Evolutionary conservation across 1,284 basidiomycete genomes (phyloP).

Genomic region (Chondrostereum purpureum): DNA sequence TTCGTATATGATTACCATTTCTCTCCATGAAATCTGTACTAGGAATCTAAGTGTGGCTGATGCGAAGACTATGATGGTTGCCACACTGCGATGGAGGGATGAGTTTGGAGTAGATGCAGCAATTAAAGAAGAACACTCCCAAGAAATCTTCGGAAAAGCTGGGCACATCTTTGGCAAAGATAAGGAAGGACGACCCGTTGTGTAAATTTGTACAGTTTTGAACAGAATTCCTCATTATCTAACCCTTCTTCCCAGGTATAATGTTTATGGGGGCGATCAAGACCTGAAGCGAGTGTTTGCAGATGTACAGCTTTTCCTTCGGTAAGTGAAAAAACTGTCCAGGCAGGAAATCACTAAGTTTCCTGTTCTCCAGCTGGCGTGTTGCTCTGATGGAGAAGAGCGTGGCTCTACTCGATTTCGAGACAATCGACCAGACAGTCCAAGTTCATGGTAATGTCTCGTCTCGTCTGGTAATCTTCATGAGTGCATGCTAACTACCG

Average conservation of each 20-base stretch:
- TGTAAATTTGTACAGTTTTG: conserved; percentile 31
- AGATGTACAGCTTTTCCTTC: conserved; percentile 65
- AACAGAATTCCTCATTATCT: background rate
- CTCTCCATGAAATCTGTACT: background rate
- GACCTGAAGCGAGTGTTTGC: conserved; percentile 63
- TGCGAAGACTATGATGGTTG: conserved; percentile 58
- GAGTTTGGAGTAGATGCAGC: conserved; percentile 58
- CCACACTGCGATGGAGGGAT: conserved; percentile 68
- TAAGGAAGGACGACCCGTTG: conserved; percentile 59
- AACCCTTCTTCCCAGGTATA: conserved; percentile 49
- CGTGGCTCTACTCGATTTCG: conserved; percentile 60
- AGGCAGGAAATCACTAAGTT: too few relatives aligned
- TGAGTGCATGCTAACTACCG: conserved; percentile 2
- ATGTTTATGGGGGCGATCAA: conserved; percentile 63
- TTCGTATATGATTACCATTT: background rate
- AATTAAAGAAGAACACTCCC: conserved; percentile 55
- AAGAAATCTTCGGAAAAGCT: conserved; percentile 59
- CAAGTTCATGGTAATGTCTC: conserved; percentile 58
- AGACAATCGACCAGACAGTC: conserved; percentile 64
- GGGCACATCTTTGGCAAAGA: conserved; percentile 62
- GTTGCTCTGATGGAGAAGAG: conserved; percentile 68
- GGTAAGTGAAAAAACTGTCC: too few relatives aligned
- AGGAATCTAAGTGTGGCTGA: conserved; percentile 51
- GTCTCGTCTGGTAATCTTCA: background rate
- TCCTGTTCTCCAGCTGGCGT: conserved; percentile 50